Percentiles rank a stretch among this genome's conserved stretches.
Conservation (phyloP, 805 yeast genomes). For the Schwanniomyces yamadae region DNA sequence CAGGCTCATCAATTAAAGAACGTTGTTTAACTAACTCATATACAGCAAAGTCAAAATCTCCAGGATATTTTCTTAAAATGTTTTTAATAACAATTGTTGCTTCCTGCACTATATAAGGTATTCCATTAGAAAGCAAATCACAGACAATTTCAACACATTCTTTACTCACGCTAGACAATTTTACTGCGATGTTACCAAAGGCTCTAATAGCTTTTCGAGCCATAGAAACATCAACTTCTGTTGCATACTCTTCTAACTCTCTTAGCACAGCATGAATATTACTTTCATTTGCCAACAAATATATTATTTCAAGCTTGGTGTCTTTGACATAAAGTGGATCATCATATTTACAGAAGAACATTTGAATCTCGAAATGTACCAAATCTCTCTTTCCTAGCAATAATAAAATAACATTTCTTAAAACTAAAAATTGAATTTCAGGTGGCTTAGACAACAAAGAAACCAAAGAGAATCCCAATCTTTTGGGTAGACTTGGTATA, state of each 20-base stretch:
- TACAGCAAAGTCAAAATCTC: conserved; percentile 40
- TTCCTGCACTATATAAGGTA: conserved; percentile 78
- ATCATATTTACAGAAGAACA: conserved; percentile 78
- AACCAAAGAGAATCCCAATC: conserved; percentile 67
- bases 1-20: conserved; percentile 64
- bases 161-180: conserved; percentile 59
- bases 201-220: conserved; percentile 86
- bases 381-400: conserved; percentile 65
- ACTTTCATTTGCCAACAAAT: conserved; percentile 65
- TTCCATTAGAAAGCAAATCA: conserved; percentile 60
- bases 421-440: conserved; percentile 78
- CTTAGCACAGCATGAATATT: conserved; percentile 62
- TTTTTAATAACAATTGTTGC: conserved; percentile 72
- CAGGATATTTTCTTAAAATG: conserved; percentile 74
- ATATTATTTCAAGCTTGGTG: conserved; percentile 84
- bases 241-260: conserved; percentile 83
- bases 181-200: conserved; percentile 84
- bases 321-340: conserved; percentile 89
- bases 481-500: conserved; percentile 53
- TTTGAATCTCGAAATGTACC: conserved; percentile 64
- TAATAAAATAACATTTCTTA: conserved; percentile 76
- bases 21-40: conserved; percentile 29
- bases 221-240: conserved; percentile 83
- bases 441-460: conserved; percentile 72
- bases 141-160: conserved; percentile 63